phyloP scores from a whole-genome alignment of 2,329 filamentous ascomycete species.

The Pyrenophora tritici-repentis region DNA sequence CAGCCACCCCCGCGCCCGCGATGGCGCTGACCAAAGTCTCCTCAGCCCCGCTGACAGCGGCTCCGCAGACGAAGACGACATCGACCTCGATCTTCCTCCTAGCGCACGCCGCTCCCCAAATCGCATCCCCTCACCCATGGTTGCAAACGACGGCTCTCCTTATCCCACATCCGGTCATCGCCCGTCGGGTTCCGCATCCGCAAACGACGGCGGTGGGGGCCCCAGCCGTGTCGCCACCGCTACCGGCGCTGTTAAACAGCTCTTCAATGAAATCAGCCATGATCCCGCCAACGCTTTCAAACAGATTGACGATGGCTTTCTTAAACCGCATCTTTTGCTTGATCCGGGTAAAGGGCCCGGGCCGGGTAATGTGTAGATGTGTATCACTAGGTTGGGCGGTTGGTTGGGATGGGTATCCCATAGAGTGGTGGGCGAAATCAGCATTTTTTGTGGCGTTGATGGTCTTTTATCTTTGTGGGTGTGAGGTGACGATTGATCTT shows the following conservation, averaged over 20 bases:
- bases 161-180: conserved; percentile 50
- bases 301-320: conserved; percentile 92
- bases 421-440: too few relatives aligned
- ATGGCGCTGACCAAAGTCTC: conserved; percentile 60
- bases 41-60: conserved; percentile 56
- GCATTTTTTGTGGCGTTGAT: neutral
- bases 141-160: conserved; percentile 25
- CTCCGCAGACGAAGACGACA: conserved; percentile 58
- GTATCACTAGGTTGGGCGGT: neutral
- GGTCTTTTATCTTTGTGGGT: too few relatives aligned
- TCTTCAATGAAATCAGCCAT: conserved; percentile 77
- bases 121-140: conserved; percentile 38
- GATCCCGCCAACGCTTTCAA: conserved; percentile 90
- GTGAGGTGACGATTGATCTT: too few relatives aligned
- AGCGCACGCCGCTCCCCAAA: conserved; percentile 56
- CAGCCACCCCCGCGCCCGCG: conserved; percentile 53
- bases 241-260: conserved; percentile 74
- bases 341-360: conserved; percentile 60
- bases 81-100: conserved; percentile 65
- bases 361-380: conserved; percentile 41
- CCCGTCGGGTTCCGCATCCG: conserved; percentile 1
- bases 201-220: conserved; percentile 19
- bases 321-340: conserved; percentile 87
- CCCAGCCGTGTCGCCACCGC: conserved; percentile 63
- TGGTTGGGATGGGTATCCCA: too few relatives aligned